Base-by-base conservation (phyloP, 2,329 filamentous ascomycete genomes). In the Neopestalotiopsis sp. region DNA sequence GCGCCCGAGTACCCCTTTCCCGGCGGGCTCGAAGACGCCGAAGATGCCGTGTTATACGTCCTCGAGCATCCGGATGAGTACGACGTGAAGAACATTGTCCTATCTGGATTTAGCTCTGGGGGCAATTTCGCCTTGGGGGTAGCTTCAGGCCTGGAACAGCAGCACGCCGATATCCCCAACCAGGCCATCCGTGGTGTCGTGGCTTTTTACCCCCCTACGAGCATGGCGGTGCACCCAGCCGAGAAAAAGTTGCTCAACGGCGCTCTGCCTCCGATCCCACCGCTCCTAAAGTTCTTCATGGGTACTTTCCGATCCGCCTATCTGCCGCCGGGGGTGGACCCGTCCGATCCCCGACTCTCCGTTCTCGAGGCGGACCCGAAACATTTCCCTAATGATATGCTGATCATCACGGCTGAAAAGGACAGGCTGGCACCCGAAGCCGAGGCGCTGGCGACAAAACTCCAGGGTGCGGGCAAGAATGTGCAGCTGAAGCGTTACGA, bases 131-230 rank as follows among this genome's bases (percentile, higher is more conserved):
- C 81, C 10, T 71, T 86, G 0, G 76, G 73, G 0, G 72, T 76
- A 0, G 73, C 74, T 9, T 67, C 74, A 30, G 30, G 30, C 30
- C 57, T 59, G 57, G 30, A 59, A 17, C 10, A 24, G 30, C 57
- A 30, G 57, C 24, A 28, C 24, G 24, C 57, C 20, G 30, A 59
- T 20, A 64, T 77, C 1, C 73, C 86, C 10, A 79, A 79, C 71
- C 77, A 86, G 69, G 84, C 86, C 13, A 86, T 81, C 69, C 81
- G 81, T 58, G 85, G 85, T 6, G 81, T 86, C 69, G 83, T 87
- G 67, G 77, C 81, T 60, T 84, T 83, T 77, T 89, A 81, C 38
- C 76, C 82, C 0, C 75, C 78, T 0, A 75, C 75, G 2, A 77
- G 82, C 61, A 69, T 82, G 24, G 72, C 70, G 1, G 72, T 75